Evolutionary conservation across 768 basidiomycete genomes (phyloP).

Genomic region (Fomitopsis serialis): DNA sequence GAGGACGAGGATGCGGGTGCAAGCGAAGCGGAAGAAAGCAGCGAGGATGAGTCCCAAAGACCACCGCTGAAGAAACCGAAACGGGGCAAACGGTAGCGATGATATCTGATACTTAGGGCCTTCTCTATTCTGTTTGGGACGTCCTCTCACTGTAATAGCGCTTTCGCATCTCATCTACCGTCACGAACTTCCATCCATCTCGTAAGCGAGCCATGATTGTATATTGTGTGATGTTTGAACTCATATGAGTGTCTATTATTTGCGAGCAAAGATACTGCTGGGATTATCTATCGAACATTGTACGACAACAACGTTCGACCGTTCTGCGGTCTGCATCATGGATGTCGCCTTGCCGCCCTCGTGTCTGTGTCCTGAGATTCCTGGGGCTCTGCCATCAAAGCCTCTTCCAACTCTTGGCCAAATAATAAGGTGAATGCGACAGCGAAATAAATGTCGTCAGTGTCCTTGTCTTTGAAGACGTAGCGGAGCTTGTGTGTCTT

Average conservation of each 20-base stretch:
- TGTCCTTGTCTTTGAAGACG: neutral
- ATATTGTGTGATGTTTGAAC: no score
- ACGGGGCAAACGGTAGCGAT: constrained; percentile 38
- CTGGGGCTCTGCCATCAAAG: neutral
- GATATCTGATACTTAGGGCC: neutral
- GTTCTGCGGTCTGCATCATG: no score
- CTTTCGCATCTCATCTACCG: no score
- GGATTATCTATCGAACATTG: no score
- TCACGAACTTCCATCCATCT: no score
- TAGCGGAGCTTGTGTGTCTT: neutral
- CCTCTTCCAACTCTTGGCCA: neutral
- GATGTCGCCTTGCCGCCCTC: no score
- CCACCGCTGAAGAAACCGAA: constrained; percentile 54
- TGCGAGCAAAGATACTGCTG: no score
- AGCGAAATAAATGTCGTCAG: neutral
- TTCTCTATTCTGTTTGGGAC: neutral
- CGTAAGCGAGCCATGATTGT: no score
- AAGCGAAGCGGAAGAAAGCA: constrained; percentile 41
- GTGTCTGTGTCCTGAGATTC: neutral
- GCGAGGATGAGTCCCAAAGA: constrained; percentile 38
- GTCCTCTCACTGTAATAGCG: neutral
- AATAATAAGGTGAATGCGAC: neutral
- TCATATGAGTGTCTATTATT: no score
- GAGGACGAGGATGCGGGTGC: constrained; percentile 36
- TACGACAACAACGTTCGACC: no score